Base-by-base conservation (phyloP, 129 eudicot species). In the Mikania micrantha region DNA sequence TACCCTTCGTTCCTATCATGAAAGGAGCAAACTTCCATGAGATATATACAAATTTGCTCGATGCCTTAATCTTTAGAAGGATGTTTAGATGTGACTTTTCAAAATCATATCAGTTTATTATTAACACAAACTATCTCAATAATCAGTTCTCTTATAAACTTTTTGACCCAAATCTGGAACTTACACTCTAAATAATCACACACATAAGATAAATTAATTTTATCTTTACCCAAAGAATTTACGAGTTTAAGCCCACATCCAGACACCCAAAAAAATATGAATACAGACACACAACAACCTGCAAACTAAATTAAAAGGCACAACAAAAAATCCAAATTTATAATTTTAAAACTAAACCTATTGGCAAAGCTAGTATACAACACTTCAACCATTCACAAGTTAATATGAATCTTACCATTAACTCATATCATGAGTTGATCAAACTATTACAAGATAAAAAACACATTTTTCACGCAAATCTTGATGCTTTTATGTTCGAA, bases 301-400 rank as follows among this genome's bases (percentile, higher is more conserved):
- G 9, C 44, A 0, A 31, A 64, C n/a, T 35, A n/a, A n/a, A n/a
- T n/a, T n/a, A n/a, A n/a, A n/a, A n/a, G n/a, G n/a, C n/a, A n/a
- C n/a, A n/a, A n/a, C n/a, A n/a, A n/a, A n/a, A 63, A 59, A 21
- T 65, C 20, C n/a, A n/a, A n/a, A n/a, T n/a, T n/a, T n/a, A n/a
- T n/a, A n/a, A n/a, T n/a, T n/a, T n/a, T n/a, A n/a, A 50, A 15
- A 11, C 13, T 28, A 24, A 22, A 64, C 80, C 96, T 90, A 24
- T 94, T 90, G 50, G 86, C 73, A 68, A 90, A 90, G 66, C 95
- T 84, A 63, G 86, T 86, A 62, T 86, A 90, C 83, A 4, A 28
- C 32, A 28, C 32, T 2, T 28, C 32, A 28, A 28, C 32, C 32
- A 4, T 28, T 28, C 32, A 28, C 4, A 4, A 4, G 32, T 28